These are phyloP conservation scores for Onygenales sp. DNA, from an alignment of 2,329 filamentous ascomycete species.

Conservation along the genomic window DNA sequence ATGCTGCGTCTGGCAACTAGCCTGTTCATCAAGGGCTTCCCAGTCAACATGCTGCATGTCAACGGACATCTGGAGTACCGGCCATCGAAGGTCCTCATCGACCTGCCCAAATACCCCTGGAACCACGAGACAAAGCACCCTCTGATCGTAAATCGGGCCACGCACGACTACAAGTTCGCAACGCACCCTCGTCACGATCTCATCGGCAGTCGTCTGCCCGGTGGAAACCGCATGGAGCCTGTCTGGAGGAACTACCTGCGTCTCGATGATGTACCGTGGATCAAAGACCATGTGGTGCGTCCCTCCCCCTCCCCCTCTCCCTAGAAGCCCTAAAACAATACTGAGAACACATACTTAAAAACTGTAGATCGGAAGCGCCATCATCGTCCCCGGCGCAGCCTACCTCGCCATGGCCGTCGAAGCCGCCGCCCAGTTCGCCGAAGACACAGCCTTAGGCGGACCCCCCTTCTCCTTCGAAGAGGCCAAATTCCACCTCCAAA, in stretches of 20 bases:
- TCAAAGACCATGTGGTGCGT: slow-evolving; percentile 17
- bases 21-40: no score
- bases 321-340: no score
- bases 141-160: slow-evolving; percentile 35
- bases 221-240: slow-evolving; percentile 18
- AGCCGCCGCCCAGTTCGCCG: slow-evolving; percentile 6
- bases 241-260: slow-evolving; percentile 20
- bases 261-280: slow-evolving; percentile 18
- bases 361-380: no score
- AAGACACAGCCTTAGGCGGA: no score
- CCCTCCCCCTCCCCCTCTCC: no score
- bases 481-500: no score
- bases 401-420: slow-evolving; percentile 24
- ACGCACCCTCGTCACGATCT: slow-evolving; percentile 18
- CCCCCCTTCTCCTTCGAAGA: no score
- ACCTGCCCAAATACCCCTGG: slow-evolving; percentile 38
- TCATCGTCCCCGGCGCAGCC: slow-evolving; percentile 17
- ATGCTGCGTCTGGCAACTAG: no score
- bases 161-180: slow-evolving; percentile 16
- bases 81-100: no score
- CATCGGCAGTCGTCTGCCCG: slow-evolving; percentile 16
- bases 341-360: no score
- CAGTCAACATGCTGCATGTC: no score
- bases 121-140: slow-evolving; percentile 32
- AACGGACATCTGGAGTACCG: no score